Evolutionary conservation across 139 green algal species (phyloP).

Genomic region (Picochlorum sp.): DNA sequence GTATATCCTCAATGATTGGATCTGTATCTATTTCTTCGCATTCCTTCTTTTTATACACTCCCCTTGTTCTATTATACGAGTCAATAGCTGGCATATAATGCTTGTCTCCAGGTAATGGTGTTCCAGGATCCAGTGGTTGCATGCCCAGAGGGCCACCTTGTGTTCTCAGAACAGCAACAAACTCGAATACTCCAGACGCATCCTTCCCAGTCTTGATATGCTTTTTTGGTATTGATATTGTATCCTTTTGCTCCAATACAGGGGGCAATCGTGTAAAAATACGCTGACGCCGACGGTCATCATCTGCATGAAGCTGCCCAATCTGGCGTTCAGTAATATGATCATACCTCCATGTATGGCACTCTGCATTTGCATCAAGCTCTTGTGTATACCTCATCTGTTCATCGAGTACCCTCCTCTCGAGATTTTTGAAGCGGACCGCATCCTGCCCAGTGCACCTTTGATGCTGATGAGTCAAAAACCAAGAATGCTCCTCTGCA

Average conservation of each 20-base stretch:
- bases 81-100: neutral
- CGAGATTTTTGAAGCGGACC: neutral
- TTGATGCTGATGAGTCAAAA: constrained; percentile 11
- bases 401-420: neutral
- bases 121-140: neutral
- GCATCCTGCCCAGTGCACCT: neutral
- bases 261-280: neutral
- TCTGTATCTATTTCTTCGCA: too few relatives aligned
- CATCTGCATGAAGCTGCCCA: constrained; percentile 21
- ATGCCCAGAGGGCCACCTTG: neutral
- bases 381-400: neutral
- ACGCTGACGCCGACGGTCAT: neutral
- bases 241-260: neutral
- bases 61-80: too few relatives aligned
- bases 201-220: too few relatives aligned
- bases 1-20: too few relatives aligned
- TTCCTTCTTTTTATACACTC: too few relatives aligned
- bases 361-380: neutral
- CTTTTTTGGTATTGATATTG: neutral
- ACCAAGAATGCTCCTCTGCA: constrained; percentile 22
- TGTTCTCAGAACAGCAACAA: neutral
- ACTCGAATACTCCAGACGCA: neutral
- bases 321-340: constrained; percentile 17
- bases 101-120: neutral
- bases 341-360: neutral